Evolutionary conservation across 2,329 filamentous ascomycete species (phyloP), one percentile per base, ranked within the genome.

Genomic region (Pyrenophora teres): DNA sequence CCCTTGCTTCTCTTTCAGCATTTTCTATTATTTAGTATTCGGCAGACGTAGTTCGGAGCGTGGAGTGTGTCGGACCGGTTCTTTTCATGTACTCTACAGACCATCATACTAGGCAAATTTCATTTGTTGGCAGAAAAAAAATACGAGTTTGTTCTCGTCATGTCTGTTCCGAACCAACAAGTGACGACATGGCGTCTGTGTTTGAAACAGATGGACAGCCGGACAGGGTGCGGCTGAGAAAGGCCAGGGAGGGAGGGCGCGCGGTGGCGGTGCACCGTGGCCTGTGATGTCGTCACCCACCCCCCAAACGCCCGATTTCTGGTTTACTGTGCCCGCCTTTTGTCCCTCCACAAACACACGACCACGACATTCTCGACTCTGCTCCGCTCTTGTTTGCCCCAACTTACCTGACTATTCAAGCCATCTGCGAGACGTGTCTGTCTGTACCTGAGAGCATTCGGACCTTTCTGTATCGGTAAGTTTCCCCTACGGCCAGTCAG

Each of bases 61-160:
- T 60, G 59, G 63, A 62, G 62, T 62, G 63, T 52, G 63, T 52
- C 53, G 62, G 62, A 61, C 54, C 54, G 67, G 63, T 72, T 72
- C 64, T 62, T 67, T 68, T 68, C 64, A 66, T 74, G 71, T 75
- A 75, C 72, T 74, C 65, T 74, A 75, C 70, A 71, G 56, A 71
- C 64, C 59, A 73, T 68, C 65, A 60, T 69, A 72, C 65, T 68
- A 72, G 68, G 61, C 60, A 73, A 74, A 12, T 74, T 70, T 74
- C 72, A 55, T 74, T 72, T 73, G 71, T 64, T 50, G 51, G 55
- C 52, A 59, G 23, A 50, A 50, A 47, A 47, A 32, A 36, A 37
- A 12, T 30, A 7, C 15, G 31, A 21, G 16, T 21, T 35, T 30
- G 21, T 18, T 13, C 30, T 40, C 16, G 42, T 47, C 53, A 52